Evolutionary conservation across 495 filamentous ascomycete species (phyloP).

Genomic region (Neurospora terricola): DNA sequence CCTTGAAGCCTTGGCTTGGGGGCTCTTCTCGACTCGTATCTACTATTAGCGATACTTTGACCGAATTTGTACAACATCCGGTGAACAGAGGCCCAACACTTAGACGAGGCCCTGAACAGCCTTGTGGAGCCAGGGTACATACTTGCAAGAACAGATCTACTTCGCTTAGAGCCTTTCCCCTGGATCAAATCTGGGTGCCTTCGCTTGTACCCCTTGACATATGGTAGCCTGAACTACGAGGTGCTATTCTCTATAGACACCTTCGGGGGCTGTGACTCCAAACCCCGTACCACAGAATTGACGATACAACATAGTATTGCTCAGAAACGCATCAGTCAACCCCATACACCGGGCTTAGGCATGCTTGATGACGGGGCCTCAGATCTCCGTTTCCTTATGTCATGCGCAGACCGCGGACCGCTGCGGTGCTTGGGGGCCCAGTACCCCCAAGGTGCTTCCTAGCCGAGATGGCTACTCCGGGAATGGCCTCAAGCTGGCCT

Average conservation of each 20-base stretch:
- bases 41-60: background rate
- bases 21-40: background rate
- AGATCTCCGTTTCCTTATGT: background rate
- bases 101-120: background rate
- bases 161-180: background rate
- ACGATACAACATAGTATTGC: background rate
- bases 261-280: background rate
- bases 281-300: background rate
- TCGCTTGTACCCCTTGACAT: background rate
- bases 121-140: background rate
- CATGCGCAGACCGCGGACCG: background rate
- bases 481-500: background rate
- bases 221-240: background rate
- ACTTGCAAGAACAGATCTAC: background rate
- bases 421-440: background rate
- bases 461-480: background rate
- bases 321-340: background rate
- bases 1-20: background rate
- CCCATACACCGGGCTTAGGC: background rate
- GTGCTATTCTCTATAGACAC: background rate
- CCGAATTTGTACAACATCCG: background rate
- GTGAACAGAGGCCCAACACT: background rate
- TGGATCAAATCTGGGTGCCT: background rate
- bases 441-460: background rate
- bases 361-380: background rate